A percentile compares a stretch with the other conserved stretches of the same genome.
phyloP scores from a whole-genome alignment of 106 monocot species.

The Ottelia alismoides region DNA sequence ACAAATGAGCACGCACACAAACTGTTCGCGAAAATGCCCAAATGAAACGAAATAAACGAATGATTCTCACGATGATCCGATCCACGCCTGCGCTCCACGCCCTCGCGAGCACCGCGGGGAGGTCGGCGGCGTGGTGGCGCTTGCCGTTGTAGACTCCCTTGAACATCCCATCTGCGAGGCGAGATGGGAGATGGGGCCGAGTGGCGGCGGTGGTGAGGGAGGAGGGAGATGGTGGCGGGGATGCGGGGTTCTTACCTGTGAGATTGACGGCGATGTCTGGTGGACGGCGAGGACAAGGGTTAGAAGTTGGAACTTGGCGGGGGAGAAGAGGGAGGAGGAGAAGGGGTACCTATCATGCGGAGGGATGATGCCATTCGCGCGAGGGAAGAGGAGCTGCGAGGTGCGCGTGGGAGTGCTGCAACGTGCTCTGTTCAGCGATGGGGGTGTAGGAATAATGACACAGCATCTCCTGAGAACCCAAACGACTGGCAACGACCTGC shows the following conservation, averaged over 20 bases:
- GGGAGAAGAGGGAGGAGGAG: background rate
- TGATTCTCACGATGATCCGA: constrained; percentile 61
- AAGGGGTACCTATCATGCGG: constrained; percentile 15
- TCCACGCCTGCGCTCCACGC: constrained; percentile 90
- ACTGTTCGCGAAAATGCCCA: background rate
- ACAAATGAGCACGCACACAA: background rate
- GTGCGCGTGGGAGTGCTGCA: too few relatives aligned
- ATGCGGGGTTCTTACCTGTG: constrained; percentile 55
- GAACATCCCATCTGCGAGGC: constrained; percentile 74
- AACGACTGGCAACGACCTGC: too few relatives aligned
- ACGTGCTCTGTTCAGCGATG: too few relatives aligned
- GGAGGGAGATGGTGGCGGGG: background rate
- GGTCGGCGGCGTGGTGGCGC: constrained; percentile 64
- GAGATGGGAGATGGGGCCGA: background rate
- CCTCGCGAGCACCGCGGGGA: constrained; percentile 57
- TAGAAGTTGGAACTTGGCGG: too few relatives aligned
- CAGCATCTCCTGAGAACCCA: too few relatives aligned
- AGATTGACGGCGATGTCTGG: constrained; percentile 91
- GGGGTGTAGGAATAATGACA: too few relatives aligned
- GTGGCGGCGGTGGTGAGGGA: background rate
- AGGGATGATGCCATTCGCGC: constrained; percentile 9
- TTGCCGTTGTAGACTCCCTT: constrained; percentile 90
- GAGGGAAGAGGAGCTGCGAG: too few relatives aligned
- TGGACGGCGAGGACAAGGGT: too few relatives aligned
- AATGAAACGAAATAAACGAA: background rate